Conservation (phyloP, 1,284 basidiomycete genomes). For the Austroboletus novae-zelandiae region DNA sequence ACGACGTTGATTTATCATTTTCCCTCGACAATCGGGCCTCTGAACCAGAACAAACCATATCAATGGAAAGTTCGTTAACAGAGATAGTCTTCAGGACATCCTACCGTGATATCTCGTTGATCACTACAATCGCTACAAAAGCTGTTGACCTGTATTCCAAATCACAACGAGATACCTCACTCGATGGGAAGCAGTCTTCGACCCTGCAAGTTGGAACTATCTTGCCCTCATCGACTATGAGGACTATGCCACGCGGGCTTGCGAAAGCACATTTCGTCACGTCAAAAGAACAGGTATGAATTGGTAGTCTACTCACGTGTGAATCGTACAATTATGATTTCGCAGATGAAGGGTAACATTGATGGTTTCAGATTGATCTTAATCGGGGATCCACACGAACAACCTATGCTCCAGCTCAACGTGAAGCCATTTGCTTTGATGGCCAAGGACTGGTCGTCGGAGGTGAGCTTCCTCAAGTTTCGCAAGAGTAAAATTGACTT, state of each 20-base stretch:
- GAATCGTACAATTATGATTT: not conserved
- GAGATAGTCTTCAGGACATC: slow-evolving; percentile 92
- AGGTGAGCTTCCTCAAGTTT: slow-evolving; percentile 48
- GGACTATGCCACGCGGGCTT: slow-evolving; percentile 33
- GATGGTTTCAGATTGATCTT: slow-evolving; percentile 93
- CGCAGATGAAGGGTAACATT: slow-evolving; percentile 76
- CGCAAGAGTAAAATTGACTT: slow-evolving; percentile 7
- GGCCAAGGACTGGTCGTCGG: slow-evolving; percentile 92
- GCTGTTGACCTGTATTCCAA: slow-evolving; percentile 62
- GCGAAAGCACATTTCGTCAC: slow-evolving; percentile 65
- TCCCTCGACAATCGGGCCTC: slow-evolving; percentile 84
- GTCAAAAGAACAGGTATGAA: slow-evolving; percentile 74
- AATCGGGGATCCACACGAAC: slow-evolving; percentile 94
- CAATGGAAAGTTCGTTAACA: slow-evolving; percentile 80
- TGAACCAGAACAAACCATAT: slow-evolving; percentile 74
- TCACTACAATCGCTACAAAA: slow-evolving; percentile 86
- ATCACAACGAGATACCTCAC: slow-evolving; percentile 30
- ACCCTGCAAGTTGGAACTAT: slow-evolving; percentile 5
- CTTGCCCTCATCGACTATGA: slow-evolving; percentile 10
- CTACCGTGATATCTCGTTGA: slow-evolving; percentile 89
- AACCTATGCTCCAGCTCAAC: slow-evolving; percentile 90
- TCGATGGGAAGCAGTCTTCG: slow-evolving; percentile 4
- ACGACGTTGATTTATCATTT: slow-evolving; percentile 88
- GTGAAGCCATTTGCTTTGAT: slow-evolving; percentile 83
- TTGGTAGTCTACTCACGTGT: not conserved